A percentile compares a stretch with the other conserved stretches of the same genome.
These are phyloP conservation scores for Hemileia vastatrix DNA, from an alignment of 1,284 basidiomycete genomes.

Conservation along the genomic window DNA sequence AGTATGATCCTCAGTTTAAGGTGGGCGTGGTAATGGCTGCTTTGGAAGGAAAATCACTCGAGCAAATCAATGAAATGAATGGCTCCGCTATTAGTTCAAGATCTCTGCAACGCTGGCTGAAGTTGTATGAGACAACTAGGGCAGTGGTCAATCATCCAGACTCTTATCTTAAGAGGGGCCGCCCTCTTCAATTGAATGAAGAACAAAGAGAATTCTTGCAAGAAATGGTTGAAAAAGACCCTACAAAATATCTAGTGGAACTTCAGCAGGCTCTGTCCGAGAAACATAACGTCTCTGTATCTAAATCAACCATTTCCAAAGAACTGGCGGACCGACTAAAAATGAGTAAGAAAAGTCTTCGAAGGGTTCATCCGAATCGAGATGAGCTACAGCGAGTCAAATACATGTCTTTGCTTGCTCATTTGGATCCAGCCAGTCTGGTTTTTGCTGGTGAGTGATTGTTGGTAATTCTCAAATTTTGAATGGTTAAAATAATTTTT, in stretches of 20 bases:
- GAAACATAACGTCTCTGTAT: background rate
- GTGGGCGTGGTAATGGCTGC: no score
- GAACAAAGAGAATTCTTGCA: background rate
- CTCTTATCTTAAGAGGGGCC: background rate
- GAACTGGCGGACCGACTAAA: background rate
- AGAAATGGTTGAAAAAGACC: background rate
- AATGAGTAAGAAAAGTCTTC: background rate
- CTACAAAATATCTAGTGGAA: background rate
- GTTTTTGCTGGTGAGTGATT: slow-evolving; percentile 2
- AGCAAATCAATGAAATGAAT: background rate
- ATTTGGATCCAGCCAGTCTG: background rate
- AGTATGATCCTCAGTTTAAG: no score
- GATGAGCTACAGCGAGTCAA: background rate
- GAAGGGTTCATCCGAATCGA: background rate
- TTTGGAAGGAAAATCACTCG: no score
- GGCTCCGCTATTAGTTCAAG: background rate
- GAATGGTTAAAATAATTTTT: no score
- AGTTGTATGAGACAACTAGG: background rate
- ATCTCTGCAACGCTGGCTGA: background rate
- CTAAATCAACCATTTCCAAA: background rate
- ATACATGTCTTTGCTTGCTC: background rate
- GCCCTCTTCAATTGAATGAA: background rate
- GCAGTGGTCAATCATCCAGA: background rate
- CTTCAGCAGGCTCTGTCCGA: background rate
- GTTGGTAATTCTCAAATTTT: no score